A percentile compares a stretch with the other conserved stretches of the same genome.
Conservation (phyloP, 768 basidiomycete species). For the Leccinum olivaceopallidum region DNA sequence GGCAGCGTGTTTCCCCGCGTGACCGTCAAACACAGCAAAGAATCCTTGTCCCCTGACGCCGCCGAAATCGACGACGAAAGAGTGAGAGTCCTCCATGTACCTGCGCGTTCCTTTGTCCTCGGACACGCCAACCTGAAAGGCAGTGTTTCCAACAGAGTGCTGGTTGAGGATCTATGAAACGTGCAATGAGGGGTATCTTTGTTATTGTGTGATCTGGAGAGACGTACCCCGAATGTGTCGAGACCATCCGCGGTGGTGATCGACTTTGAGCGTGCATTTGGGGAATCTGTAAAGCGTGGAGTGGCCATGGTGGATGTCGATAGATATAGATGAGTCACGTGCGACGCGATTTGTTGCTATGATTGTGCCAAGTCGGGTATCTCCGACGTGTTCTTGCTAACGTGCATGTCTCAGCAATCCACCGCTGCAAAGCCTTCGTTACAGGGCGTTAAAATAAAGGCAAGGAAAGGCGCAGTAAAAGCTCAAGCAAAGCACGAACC, state of each 20-base stretch:
- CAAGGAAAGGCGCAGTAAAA: constrained; percentile 90
- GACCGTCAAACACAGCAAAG: constrained; percentile 98
- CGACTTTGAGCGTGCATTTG: constrained; percentile 79
- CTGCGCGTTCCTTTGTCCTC: constrained; percentile 90
- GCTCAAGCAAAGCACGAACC: constrained; percentile 95
- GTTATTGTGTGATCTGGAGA: background rate
- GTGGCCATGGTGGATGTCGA: constrained; percentile 21
- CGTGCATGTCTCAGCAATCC: constrained; percentile 93
- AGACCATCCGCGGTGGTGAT: constrained; percentile 74
- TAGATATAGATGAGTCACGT: constrained; percentile 18
- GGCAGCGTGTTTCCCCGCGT: constrained; percentile 97
- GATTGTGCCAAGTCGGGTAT: constrained; percentile 21
- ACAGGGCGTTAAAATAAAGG: constrained; percentile 91
- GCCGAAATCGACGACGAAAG: constrained; percentile 93
- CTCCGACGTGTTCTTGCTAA: constrained; percentile 25
- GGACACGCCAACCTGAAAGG: constrained; percentile 63
- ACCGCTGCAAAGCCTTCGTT: constrained; percentile 84
- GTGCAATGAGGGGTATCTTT: constrained; percentile 1
- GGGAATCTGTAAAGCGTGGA: constrained; percentile 53
- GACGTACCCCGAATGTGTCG: constrained; percentile 75
- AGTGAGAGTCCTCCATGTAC: constrained; percentile 97
- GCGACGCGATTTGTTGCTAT: constrained; percentile 14
- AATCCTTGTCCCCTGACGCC: constrained; percentile 93
- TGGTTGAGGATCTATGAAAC: constrained; percentile 43
- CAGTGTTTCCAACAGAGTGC: constrained; percentile 64